Conservation (phyloP, 1,284 basidiomycete genomes). For the Cryptococcus maquisensis region DNA sequence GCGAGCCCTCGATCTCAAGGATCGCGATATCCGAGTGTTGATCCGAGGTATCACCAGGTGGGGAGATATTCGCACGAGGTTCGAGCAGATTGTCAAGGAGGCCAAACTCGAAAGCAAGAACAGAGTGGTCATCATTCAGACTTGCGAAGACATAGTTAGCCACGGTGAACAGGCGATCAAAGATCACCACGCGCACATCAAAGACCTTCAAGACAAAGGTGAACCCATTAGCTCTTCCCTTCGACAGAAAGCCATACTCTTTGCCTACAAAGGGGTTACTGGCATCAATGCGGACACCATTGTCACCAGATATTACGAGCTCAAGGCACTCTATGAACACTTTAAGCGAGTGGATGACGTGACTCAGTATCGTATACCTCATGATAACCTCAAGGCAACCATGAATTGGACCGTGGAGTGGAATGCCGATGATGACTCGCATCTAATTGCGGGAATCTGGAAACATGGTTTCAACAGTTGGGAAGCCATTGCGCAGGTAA, state of each 20-base stretch:
- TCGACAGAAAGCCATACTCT: slow-evolving; percentile 77
- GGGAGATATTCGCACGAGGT: slow-evolving; percentile 94
- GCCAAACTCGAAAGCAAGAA: slow-evolving; percentile 95
- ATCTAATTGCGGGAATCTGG: slow-evolving; percentile 90
- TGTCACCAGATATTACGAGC: slow-evolving; percentile 80
- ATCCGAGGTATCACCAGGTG: slow-evolving; percentile 94
- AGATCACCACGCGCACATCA: slow-evolving; percentile 76
- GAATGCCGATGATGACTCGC: slow-evolving; percentile 88
- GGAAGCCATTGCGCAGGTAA: slow-evolving; percentile 68
- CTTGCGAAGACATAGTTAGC: slow-evolving; percentile 87
- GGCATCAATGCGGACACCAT: slow-evolving; percentile 98
- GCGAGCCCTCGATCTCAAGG: slow-evolving; percentile 92
- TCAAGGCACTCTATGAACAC: slow-evolving; percentile 81
- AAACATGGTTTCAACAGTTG: slow-evolving; percentile 94
- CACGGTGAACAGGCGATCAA: slow-evolving; percentile 79
- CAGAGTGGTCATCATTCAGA: slow-evolving; percentile 82
- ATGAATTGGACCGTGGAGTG: slow-evolving; percentile 95
- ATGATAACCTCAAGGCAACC: slow-evolving; percentile 87
- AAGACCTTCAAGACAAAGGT: slow-evolving; percentile 68
- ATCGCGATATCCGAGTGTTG: slow-evolving; percentile 91
- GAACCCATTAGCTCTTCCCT: slow-evolving; percentile 60
- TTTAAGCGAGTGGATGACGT: slow-evolving; percentile 63
- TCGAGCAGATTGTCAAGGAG: slow-evolving; percentile 87
- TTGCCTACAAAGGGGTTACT: slow-evolving; percentile 80
- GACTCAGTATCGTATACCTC: slow-evolving; percentile 78